phyloP scores from a whole-genome alignment of 73 alveolate species.

The Tetrahymena elliotti region DNA sequence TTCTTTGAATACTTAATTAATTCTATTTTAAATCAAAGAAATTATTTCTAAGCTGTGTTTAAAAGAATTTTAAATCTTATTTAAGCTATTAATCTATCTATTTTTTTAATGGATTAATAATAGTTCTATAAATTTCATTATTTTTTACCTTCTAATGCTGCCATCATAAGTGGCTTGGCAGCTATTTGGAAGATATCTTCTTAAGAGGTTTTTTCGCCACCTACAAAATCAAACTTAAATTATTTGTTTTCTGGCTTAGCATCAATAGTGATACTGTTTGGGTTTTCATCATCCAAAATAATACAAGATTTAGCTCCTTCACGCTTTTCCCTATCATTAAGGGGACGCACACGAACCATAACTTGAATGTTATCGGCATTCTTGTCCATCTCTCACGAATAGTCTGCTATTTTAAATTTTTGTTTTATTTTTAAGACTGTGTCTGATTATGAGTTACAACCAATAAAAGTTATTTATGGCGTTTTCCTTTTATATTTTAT shows the following conservation, averaged over 20 bases:
- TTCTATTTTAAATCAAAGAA: too few relatives aligned
- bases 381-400: not conserved
- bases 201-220: not conserved
- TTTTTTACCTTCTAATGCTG: not conserved
- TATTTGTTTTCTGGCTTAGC: not conserved
- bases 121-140: not conserved
- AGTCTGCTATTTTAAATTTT: not conserved
- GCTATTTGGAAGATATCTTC: not conserved
- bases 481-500: not conserved
- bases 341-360: constrained; percentile 2
- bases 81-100: not conserved
- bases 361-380: not conserved
- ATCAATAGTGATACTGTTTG: not conserved
- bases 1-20: not conserved
- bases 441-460: not conserved
- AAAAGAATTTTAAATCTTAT: too few relatives aligned
- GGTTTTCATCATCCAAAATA: not conserved
- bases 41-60: not conserved
- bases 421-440: not conserved
- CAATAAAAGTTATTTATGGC: not conserved
- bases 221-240: not conserved
- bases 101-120: not conserved
- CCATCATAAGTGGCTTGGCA: not conserved
- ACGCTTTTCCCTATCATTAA: not conserved
- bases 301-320: not conserved